Base-by-base conservation (phyloP, 495 filamentous ascomycete species). In the Penicillium cinerascens region DNA sequence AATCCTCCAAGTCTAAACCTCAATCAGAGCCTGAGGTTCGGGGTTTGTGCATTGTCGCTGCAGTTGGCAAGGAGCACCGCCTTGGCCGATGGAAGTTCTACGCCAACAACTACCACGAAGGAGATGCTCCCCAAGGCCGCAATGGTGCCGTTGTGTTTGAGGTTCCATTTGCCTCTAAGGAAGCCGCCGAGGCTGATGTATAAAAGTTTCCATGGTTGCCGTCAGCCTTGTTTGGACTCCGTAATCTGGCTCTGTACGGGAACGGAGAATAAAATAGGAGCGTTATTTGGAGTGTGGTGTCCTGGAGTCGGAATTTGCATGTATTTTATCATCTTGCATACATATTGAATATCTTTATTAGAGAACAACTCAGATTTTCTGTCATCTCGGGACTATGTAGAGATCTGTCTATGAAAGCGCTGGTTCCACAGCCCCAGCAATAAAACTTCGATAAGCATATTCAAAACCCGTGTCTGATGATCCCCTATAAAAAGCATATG, bases 131-230 rank as follows among this genome's bases (percentile, higher is more conserved):
- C 1, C 65, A 82, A 44, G 91, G 83, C 3, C 85, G 83, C 57
- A 95, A 92, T 65, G 87, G 88, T 3, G 86, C 85, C 10, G 78
- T 89, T 10, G 77, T 95, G 2, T 91, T 95, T 57, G 87, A 92
- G 66, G 82, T 96, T 21, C 82, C 86, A 0, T 80, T 75, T 62
- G 43, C 54, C 48, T 59, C 68, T 37, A 40, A 47, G 47, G 52
- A 47, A 41, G 40, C 46, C 39, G 50, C 42, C 20, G 54, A 63
- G 69, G 51, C 53, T 44, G 59, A 61, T 63, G 56, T 62, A 61
- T 61, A 64, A 62, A 59, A 51, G 27, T 54, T 35, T 50, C 38
- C 16, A 33, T 33, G 10, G 22, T 35, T 37, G 47, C 33, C 42
- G 40, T 17, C 36, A 36, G 33, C 39, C 22, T 43, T 58, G 47